Evolutionary conservation across 164 flowering plant species (phyloP).

Genomic region (Nelumbo lutea): DNA sequence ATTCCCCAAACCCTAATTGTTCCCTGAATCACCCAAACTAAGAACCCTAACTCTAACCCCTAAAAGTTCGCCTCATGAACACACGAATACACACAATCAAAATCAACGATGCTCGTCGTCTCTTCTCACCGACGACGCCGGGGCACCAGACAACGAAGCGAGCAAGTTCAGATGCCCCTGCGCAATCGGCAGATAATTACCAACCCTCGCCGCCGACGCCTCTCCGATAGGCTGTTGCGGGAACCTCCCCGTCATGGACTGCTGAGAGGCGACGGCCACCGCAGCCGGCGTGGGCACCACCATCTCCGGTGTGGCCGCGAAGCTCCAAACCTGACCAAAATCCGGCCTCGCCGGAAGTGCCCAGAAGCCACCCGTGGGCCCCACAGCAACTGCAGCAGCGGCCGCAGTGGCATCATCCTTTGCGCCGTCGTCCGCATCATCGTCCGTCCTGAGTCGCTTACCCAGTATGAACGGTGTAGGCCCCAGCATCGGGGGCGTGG

Average conservation of each 20-base stretch:
- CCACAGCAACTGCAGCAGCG: conserved; percentile 13
- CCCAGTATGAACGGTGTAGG: conserved; percentile 74
- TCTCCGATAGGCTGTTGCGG: conserved; percentile 55
- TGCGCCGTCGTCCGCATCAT: conserved; percentile 28
- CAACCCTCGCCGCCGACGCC: conserved; percentile 73
- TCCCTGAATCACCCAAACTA: conserved; percentile 1
- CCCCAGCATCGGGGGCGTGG: conserved; percentile 18
- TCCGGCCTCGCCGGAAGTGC: conserved; percentile 79
- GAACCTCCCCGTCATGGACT: conserved; percentile 29
- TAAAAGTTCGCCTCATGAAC: neutral
- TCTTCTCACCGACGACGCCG: conserved; percentile 41
- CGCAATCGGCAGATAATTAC: conserved; percentile 54
- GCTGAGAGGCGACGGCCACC: conserved; percentile 23
- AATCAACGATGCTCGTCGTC: conserved; percentile 56
- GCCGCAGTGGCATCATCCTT: conserved; percentile 24
- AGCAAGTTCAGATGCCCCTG: conserved; percentile 73
- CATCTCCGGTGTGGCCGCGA: conserved; percentile 61
- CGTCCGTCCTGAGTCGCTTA: conserved; percentile 63
- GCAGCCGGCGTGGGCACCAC: conserved; percentile 27
- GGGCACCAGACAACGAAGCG: conserved; percentile 56
- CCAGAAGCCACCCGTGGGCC: conserved; percentile 61
- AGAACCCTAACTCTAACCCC: conserved; percentile 11
- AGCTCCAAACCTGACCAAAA: conserved; percentile 83
- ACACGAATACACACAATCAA: neutral
- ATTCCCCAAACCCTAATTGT: conserved; percentile 14